phyloP scores from a whole-genome alignment of 1,284 basidiomycete species.

The Moesziomyces antarcticus region DNA sequence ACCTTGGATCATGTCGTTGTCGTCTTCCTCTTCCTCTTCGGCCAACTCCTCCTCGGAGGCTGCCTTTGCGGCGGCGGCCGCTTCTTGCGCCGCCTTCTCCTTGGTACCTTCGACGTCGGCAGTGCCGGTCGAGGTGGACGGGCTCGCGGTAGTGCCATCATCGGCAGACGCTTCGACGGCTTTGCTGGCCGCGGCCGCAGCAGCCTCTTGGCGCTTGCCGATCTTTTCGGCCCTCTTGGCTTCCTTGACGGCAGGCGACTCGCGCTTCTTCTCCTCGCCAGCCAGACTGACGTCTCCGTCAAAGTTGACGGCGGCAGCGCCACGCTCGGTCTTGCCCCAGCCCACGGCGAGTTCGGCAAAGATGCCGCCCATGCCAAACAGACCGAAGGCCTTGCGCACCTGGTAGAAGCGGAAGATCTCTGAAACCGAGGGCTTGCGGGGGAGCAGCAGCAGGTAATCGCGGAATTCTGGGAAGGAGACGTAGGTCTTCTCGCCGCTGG shows the following conservation, averaged over 20 bases:
- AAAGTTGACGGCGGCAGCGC: constrained; percentile 61
- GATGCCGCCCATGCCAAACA: constrained; percentile 65
- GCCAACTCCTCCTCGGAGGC: constrained; percentile 6
- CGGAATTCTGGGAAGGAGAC: constrained; percentile 66
- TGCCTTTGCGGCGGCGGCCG: constrained; percentile 20
- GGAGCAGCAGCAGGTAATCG: constrained; percentile 65
- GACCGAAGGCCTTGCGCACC: constrained; percentile 64
- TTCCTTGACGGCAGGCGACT: constrained; percentile 47
- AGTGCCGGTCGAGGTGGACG: constrained; percentile 1
- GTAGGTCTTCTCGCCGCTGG: constrained; percentile 35
- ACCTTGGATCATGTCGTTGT: constrained; percentile 74
- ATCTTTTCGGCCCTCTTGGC: constrained; percentile 49
- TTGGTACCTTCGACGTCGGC: constrained; percentile 16
- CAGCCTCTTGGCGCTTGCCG: constrained; percentile 37
- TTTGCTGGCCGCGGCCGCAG: constrained; percentile 30
- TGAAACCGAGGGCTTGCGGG: constrained; percentile 59
- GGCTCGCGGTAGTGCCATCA: neutral
- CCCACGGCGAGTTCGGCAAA: constrained; percentile 64
- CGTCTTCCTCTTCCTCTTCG: constrained; percentile 72
- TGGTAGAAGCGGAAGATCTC: constrained; percentile 68
- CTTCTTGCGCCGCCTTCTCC: constrained; percentile 29
- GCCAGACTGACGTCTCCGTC: constrained; percentile 65
- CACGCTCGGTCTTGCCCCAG: constrained; percentile 63
- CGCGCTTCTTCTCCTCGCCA: constrained; percentile 59
- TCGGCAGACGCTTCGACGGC: constrained; percentile 19